Base-by-base conservation (phyloP, 2,329 filamentous ascomycete genomes). In the Colletotrichum sp. region DNA sequence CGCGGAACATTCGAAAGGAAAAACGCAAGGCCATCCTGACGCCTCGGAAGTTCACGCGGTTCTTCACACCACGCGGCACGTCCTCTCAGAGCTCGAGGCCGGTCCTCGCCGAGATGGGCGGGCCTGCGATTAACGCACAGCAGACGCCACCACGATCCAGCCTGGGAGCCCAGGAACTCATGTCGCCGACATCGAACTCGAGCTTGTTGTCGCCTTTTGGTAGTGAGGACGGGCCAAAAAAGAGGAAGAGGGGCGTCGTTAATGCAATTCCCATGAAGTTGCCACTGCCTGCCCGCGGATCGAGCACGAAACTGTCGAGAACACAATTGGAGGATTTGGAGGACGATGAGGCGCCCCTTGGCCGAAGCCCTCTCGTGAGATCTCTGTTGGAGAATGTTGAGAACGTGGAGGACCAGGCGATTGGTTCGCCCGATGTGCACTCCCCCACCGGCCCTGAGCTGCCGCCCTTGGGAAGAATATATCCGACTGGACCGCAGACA, bases 21-120 rank as follows among this genome's bases (percentile, higher is more conserved):
- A 83, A 83, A 75, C 84, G 86, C 21, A 84, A 86, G 70, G 86
- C 88, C 5, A 89, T 87, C 43, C 86, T 90, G 66, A 90, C 88
- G 5, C 88, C 88, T 70, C 82, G 87, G 76, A 89, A 88, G 78
- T 90, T 90, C 75, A 83, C 78, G 38, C 83, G 84, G 31, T 90
- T 90, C 83, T 90, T 90, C 75, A 88, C 87, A 12, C 88, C 88
- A 21, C 84, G 87, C 27, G 83, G 84, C 16, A 82, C 84, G 33
- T 82, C 84, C 3, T 79, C 82, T 15, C 78, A 82, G 38, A 81
- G 81, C 21, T 86, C 82, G 69, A 81, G 85, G 47, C 81, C 79
- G 67, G 85, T 84, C 6, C 81, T 87, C 27, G 79, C 80, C 36
- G 84, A 86, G 66, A 82, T 87, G 43, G 84, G 83, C 15, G 81